phyloP scores from a whole-genome alignment of 2,329 filamentous ascomycete genomes.

The Pseudofabraea citricarpa region DNA sequence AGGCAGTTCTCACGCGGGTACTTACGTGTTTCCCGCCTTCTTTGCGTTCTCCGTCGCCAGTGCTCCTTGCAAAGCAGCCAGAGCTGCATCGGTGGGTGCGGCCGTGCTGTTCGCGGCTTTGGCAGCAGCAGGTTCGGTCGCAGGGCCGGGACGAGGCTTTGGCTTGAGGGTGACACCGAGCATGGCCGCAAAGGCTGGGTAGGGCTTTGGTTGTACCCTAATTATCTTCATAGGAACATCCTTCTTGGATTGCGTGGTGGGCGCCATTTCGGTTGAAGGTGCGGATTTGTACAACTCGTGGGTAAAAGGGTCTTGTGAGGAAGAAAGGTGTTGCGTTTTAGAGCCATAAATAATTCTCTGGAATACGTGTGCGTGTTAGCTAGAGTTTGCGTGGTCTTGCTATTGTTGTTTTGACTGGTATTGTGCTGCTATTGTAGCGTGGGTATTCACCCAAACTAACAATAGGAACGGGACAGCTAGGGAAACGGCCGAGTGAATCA shows the following conservation, averaged over 20 bases:
- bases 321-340: conserved; percentile 42
- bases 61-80: conserved; percentile 43
- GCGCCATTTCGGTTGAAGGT: too few species aligned
- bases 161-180: conserved; percentile 1
- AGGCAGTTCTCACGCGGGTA: conserved; percentile 12
- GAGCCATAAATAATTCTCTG: conserved; percentile 52
- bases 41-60: conserved; percentile 38
- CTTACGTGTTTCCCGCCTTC: conserved; percentile 42
- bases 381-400: conserved; percentile 8
- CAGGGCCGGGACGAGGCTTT: conserved; percentile 2
- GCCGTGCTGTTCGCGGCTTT: conserved; percentile 28
- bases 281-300: conserved; percentile 53
- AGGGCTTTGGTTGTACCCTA: conserved; percentile 1
- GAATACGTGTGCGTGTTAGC: conserved; percentile 7
- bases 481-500: background rate
- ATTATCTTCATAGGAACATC: conserved; percentile 6
- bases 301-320: conserved; percentile 39
- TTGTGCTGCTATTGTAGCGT: conserved; percentile 6
- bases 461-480: background rate
- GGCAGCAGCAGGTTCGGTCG: conserved; percentile 12
- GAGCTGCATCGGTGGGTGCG: conserved; percentile 43
- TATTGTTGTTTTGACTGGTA: conserved; percentile 7
- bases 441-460: background rate
- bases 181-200: background rate
- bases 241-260: conserved; percentile 25